Percentiles rank a stretch among this genome's conserved stretches.
phyloP scores from a whole-genome alignment of 768 basidiomycete species.

The Harrya chromipes region DNA sequence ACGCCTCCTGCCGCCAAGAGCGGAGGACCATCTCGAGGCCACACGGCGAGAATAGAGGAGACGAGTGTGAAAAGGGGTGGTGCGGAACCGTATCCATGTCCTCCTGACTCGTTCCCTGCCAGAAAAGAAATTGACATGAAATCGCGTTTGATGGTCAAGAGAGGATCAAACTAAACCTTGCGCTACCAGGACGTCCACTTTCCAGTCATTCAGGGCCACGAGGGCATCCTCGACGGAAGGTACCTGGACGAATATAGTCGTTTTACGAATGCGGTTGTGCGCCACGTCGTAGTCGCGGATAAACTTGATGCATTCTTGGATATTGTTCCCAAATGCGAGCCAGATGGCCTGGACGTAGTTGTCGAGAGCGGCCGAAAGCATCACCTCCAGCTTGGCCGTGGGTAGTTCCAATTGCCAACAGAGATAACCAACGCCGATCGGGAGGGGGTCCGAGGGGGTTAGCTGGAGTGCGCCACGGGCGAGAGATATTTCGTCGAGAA shows the following conservation, averaged over 20 bases:
- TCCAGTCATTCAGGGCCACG: conserved; percentile 61
- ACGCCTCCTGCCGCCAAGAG: conserved; percentile 77
- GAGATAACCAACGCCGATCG: conserved; percentile 74
- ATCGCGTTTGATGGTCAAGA: conserved; percentile 3
- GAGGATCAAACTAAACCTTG: conserved; percentile 52
- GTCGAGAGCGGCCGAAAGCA: conserved; percentile 51
- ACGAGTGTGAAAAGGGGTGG: conserved; percentile 61
- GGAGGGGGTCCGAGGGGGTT: conserved; percentile 34
- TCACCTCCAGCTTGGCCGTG: conserved; percentile 34
- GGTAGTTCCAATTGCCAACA: conserved; percentile 65
- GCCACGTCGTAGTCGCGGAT: conserved; percentile 54
- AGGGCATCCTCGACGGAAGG: conserved; percentile 57
- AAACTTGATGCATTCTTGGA: conserved; percentile 57
- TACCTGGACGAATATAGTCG: conserved; percentile 65
- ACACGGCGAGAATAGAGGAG: conserved; percentile 46
- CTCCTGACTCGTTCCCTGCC: conserved; percentile 75
- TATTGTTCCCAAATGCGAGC: conserved; percentile 66
- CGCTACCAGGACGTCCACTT: conserved; percentile 69
- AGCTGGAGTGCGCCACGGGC: conserved; percentile 46
- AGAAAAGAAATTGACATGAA: not conserved
- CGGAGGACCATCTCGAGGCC: conserved; percentile 44
- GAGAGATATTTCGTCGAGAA: conserved; percentile 50
- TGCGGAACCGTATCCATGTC: conserved; percentile 61
- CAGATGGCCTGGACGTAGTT: conserved; percentile 63
- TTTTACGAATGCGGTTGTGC: conserved; percentile 38